Conservation (phyloP, 139 green algal species). For the Asterochloris erici region DNA sequence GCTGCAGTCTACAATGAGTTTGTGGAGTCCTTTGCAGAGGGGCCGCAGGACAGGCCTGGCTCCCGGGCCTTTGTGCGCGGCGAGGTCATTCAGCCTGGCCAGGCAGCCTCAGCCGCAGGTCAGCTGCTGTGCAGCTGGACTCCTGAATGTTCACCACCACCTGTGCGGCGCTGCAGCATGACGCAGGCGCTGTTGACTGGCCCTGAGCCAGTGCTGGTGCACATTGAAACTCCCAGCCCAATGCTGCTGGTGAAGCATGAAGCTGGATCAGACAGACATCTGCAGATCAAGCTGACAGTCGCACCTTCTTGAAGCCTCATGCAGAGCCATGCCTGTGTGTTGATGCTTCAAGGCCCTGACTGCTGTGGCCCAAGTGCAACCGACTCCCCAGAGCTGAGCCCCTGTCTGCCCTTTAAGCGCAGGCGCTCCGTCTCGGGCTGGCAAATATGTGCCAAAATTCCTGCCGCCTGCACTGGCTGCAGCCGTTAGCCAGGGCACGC, state of each 20-base stretch:
- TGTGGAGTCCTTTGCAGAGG: slow-evolving; percentile 76
- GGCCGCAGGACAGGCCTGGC: slow-evolving; percentile 27
- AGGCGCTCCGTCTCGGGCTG: slow-evolving; percentile 1
- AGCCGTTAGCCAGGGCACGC: slow-evolving; percentile 3
- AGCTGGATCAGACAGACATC: slow-evolving; percentile 1
- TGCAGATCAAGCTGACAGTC: slow-evolving; percentile 1
- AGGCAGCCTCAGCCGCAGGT: slow-evolving; percentile 8
- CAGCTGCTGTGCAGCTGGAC: background rate
- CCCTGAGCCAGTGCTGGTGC: background rate
- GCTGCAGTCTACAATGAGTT: slow-evolving; percentile 90
- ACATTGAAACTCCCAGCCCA: slow-evolving; percentile 20
- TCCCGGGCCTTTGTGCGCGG: slow-evolving; percentile 56
- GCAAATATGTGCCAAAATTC: slow-evolving; percentile 74
- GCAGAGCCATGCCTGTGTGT: no score
- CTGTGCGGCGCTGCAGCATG: no score
- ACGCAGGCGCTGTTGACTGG: no score
- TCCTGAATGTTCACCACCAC: no score
- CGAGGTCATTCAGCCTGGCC: slow-evolving; percentile 62
- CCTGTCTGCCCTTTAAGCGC: background rate
- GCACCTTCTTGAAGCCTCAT: background rate
- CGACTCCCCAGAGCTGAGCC: background rate
- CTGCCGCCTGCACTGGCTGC: slow-evolving; percentile 57
- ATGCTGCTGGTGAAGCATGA: slow-evolving; percentile 19
- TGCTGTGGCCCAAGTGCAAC: background rate
- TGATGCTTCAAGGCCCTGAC: no score